Evolutionary conservation across 306 rosid genomes (phyloP).

Genomic region (Arachis stenosperma): DNA sequence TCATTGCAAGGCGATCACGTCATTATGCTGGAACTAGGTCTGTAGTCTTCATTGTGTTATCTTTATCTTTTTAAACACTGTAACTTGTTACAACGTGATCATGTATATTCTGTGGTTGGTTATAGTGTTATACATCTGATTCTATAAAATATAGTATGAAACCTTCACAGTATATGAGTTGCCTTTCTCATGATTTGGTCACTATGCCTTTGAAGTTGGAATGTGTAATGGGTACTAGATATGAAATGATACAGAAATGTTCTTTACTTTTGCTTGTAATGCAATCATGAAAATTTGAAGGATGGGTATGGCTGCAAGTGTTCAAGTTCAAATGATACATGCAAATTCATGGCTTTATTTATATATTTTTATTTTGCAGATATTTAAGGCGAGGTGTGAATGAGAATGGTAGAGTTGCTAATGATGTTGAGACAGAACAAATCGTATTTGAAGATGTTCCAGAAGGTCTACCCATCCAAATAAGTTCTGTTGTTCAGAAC

Average conservation of each 20-base stretch:
- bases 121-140: constrained; percentile 25
- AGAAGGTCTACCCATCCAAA: constrained; percentile 64
- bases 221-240: constrained; percentile 2
- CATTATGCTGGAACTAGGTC: constrained; percentile 99
- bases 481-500: constrained; percentile 89
- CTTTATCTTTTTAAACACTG: neutral
- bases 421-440: constrained; percentile 98
- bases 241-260: constrained; percentile 5
- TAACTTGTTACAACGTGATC: constrained; percentile 31
- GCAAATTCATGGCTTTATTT: constrained; percentile 13
- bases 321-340: constrained; percentile 16
- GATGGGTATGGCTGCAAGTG: constrained; percentile 20
- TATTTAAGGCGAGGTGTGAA: constrained; percentile 93
- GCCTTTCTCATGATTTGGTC: constrained; percentile 13
- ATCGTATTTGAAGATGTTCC: constrained; percentile 71
- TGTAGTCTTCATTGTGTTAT: constrained; percentile 29
- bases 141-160: constrained; percentile 12
- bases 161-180: neutral
- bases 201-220: constrained; percentile 23
- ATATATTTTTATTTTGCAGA: constrained; percentile 45
- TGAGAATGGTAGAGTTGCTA: constrained; percentile 96
- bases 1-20: constrained; percentile 97
- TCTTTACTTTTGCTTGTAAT: neutral
- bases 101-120: constrained; percentile 5
- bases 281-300: constrained; percentile 29